Conservation (phyloP, 2,329 filamentous ascomycete genomes). For the Coleophoma cylindrospora region DNA sequence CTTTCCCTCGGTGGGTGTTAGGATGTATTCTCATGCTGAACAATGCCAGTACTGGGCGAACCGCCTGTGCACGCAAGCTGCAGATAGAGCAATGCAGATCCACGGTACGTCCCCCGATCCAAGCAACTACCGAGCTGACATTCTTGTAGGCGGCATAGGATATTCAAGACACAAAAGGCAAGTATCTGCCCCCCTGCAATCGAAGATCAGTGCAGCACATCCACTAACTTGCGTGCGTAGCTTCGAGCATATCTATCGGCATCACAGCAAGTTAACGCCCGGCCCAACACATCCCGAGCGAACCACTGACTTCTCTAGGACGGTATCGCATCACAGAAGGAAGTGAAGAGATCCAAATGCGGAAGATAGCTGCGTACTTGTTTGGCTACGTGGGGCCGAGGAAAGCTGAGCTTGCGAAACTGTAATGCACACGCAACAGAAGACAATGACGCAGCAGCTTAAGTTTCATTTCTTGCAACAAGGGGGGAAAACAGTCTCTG, state of each 20-base stretch:
- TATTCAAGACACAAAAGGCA: conserved; percentile 20
- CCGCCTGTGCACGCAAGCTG: conserved; percentile 52
- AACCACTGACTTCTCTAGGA: conserved; percentile 5
- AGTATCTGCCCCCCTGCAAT: neutral
- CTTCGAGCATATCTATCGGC: conserved; percentile 62
- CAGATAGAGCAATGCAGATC: conserved; percentile 54
- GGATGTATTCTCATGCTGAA: neutral
- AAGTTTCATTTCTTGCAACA: too few relatives aligned
- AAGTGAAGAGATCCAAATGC: conserved; percentile 61
- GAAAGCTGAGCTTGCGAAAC: conserved; percentile 23
- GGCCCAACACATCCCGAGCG: neutral
- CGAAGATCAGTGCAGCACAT: neutral
- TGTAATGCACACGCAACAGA: conserved; percentile 2
- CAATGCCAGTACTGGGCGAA: conserved; percentile 49
- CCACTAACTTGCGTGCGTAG: conserved; percentile 37
- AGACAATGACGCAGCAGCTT: too few relatives aligned
- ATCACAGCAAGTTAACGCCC: conserved; percentile 40
- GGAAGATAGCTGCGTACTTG: conserved; percentile 51
- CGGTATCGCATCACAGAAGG: conserved; percentile 60
- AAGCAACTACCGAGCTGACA: conserved; percentile 7
- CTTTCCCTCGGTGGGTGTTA: too few relatives aligned
- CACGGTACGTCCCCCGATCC: conserved; percentile 22
- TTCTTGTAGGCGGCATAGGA: conserved; percentile 15
- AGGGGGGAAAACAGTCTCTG: too few relatives aligned
- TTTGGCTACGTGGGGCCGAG: conserved; percentile 47